Base-by-base conservation (phyloP, 2,329 filamentous ascomycete genomes). In the Pseudocercospora eumusae region DNA sequence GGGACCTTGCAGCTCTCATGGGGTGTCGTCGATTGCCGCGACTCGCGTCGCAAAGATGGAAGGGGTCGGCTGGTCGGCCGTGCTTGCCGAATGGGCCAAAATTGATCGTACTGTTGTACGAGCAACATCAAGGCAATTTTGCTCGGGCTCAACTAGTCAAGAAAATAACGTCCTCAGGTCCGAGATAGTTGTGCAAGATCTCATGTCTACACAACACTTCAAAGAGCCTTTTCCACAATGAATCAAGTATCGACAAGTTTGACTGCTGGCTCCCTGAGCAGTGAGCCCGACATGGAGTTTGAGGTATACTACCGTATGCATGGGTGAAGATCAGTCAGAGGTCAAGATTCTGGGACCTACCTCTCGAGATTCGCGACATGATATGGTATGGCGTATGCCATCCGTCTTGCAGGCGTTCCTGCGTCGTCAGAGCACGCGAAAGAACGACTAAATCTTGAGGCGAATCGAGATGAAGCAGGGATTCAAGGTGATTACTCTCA, bases 1-100 rank as follows among this genome's bases (percentile, higher is more conserved):
- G 45, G 45, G 10, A 27, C 45, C 20, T 50, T 33, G 45, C 45
- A 50, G 45, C 45, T 50, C 31, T 33, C n/a, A n/a, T n/a, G n/a
- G n/a, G n/a, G n/a, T n/a, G n/a, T n/a, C n/a, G n/a, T n/a, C n/a
- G n/a, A n/a, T n/a, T n/a, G n/a, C n/a, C n/a, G n/a, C n/a, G n/a
- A n/a, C 36, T 40, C n/a, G 36, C n/a, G 15, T 31, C 31, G 23
- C 25, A 5, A 33, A 15, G 31, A 33, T 33, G 31, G 31, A 33
- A n/a, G 36, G 36, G 36, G 3, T n/a, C 36, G 36, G 36, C 36
- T 40, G 15, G 36, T 40, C 36, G 36, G 36, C 36, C 18, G 36
- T 40, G 36, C 36, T 40, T 40, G 36, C 36, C 36, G 36, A n/a
- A 40, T 18, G 36, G 15, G 36, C 36, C 36, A 40, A 7, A 40